Percentiles rank a stretch among this genome's conserved stretches.
Evolutionary conservation across 495 filamentous ascomycete species (phyloP).

Genomic region (Neurospora discreta): DNA sequence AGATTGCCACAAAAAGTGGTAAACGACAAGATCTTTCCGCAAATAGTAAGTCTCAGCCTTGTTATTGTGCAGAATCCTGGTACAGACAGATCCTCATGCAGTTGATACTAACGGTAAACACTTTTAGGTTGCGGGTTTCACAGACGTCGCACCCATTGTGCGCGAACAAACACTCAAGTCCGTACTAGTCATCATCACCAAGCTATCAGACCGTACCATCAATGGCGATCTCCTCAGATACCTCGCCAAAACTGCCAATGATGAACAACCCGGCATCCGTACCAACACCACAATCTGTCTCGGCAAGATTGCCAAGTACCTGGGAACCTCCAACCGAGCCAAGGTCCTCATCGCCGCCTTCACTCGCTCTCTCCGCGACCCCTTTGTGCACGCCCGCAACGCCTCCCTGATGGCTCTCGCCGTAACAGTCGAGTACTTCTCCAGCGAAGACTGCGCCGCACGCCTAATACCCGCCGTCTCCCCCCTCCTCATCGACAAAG

Average conservation of each 20-base stretch:
- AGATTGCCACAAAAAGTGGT: constrained; percentile 80
- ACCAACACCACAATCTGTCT: constrained; percentile 98
- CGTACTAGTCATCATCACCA: constrained; percentile 70
- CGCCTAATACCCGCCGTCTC: constrained; percentile 76
- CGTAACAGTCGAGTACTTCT: constrained; percentile 78
- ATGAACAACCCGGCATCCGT: constrained; percentile 92
- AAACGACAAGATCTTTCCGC: constrained; percentile 93
- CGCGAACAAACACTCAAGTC: constrained; percentile 94
- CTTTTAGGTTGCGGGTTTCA: constrained; percentile 69
- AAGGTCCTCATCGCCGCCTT: constrained; percentile 94
- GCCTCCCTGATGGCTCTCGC: constrained; percentile 76
- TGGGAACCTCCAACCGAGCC: constrained; percentile 63
- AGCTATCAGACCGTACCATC: constrained; percentile 82
- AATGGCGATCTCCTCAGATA: constrained; percentile 89
- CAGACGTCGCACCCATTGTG: constrained; percentile 80
- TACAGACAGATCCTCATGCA: not conserved
- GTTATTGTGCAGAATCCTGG: not conserved
- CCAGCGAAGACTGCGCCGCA: constrained; percentile 77
- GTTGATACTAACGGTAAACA: not conserved
- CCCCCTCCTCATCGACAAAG: constrained; percentile 70
- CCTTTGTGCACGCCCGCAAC: constrained; percentile 86
- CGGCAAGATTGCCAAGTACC: constrained; percentile 85
- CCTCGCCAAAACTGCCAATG: constrained; percentile 91
- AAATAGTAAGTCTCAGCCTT: constrained; percentile 48
- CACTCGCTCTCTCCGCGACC: constrained; percentile 75